These are phyloP conservation scores for Candida chilensis DNA, from an alignment of 805 yeast species.

Conservation along the genomic window DNA sequence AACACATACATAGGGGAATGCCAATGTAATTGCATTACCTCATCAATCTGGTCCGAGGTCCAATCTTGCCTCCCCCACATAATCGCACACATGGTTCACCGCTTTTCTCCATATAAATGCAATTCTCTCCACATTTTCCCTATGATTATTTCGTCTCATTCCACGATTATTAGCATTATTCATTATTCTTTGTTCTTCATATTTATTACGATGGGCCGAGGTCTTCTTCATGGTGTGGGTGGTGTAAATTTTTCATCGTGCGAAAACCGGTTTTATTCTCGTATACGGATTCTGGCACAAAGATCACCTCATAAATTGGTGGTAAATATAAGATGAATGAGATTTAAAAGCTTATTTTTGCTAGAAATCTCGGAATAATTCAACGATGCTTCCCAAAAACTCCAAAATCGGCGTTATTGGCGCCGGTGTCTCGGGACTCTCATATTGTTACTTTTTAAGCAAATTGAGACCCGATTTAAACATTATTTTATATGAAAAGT, in stretches of 20 bases:
- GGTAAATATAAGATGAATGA: not conserved
- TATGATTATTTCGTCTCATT: too few relatives aligned
- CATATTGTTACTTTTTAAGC: slow-evolving; percentile 60
- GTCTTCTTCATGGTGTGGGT: slow-evolving; percentile 3
- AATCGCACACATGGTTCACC: too few relatives aligned
- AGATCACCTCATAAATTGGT: not conserved
- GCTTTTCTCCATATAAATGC: too few relatives aligned
- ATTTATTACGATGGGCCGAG: too few relatives aligned
- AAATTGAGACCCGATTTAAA: slow-evolving; percentile 70
- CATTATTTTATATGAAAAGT: slow-evolving; percentile 54
- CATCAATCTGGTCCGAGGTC: too few relatives aligned
- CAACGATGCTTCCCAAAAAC: slow-evolving; percentile 8
- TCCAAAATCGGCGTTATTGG: slow-evolving; percentile 70
- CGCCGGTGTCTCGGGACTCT: slow-evolving; percentile 80
- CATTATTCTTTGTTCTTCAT: too few relatives aligned
- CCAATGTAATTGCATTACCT: too few relatives aligned
- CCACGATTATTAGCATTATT: too few relatives aligned
- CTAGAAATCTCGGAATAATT: slow-evolving; percentile 5
- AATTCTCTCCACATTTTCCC: too few relatives aligned
- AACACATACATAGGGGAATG: too few relatives aligned
- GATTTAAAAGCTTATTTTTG: slow-evolving; percentile 4
- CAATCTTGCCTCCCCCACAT: too few relatives aligned
- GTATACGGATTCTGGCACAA: slow-evolving; percentile 2
- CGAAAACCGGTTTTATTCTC: slow-evolving; percentile 6
- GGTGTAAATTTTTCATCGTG: slow-evolving; percentile 2